Evolutionary conservation across 129 eudicot species (phyloP), one percentile per base, ranked within the genome.

Genomic region (Centella asiatica): DNA sequence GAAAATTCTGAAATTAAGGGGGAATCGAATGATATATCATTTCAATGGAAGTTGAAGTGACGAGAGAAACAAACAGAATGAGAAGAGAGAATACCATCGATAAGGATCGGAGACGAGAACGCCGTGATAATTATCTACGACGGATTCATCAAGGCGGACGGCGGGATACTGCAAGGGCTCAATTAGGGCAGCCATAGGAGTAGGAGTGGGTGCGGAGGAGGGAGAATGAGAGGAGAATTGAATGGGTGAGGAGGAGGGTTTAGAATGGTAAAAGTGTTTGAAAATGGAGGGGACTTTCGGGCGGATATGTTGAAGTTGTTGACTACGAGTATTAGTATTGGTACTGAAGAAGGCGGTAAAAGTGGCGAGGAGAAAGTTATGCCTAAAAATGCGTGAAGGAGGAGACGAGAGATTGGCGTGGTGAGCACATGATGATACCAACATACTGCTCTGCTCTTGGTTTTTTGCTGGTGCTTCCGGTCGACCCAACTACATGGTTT

Each of bases 61-160:
- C 36, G 42, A 53, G 27, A 11, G 37, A 25, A 26, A 11, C 6
- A 13, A 25, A 11, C 6, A 17, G 22, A 14, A 3, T 37, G 12
- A 28, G 1, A 54, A 27, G 15, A 15, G 2, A 18, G 68, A 7
- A 10, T 80, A 87, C 99, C 99, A 87, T 34, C 99, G 74, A 40
- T 92, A 87, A 23, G 99, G 95, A 57, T 92, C 99, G 37, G 92
- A 63, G 49, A 87, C 77, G 13, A 44, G 55, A 33, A 80, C 85
- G 62, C 95, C 96, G 74, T 84, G 95, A 70, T 87, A 92, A 67
- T 84, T 67, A 65, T 92, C 96, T 18, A 84, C 83, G 37, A 84
- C 83, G 25, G 84, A 63, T 1, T 82, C 92, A 47, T 92, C 96
- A 5, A 95, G 83, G 60, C 92, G 84, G 29, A 74, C 77, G 14